Base-by-base conservation (phyloP, 1,139 yeast species). In the Diutina scorzettiae region DNA sequence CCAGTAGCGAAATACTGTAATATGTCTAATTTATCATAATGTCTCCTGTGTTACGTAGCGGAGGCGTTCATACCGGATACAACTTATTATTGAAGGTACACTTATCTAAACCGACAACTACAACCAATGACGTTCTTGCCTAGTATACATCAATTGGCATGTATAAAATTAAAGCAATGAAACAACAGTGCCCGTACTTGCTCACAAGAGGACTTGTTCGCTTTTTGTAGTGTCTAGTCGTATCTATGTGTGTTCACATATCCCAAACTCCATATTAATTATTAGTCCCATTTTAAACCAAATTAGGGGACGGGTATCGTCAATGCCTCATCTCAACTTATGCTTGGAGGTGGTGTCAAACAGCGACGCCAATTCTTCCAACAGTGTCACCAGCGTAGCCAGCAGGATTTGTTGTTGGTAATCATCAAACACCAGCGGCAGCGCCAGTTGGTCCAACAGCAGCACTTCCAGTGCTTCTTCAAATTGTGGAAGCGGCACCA, bases 361-460 rank as follows among this genome's bases (percentile, higher is more conserved):
- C 37, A 19, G 37, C 20, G 29, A 14, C 19, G 39, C 39, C 39
- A 34, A 34, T 8, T 34, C 39, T 21, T 34, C 39, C n/a, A 34
- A 23, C 39, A 34, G 39, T 7, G 39, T 34, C 28, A 34, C 39
- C 39, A 21, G 24, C n/a, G 39, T 34, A 12, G 39, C 39, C 28
- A 23, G 28, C 28, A 21, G 27, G 12, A 34, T 34, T 23, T 34
- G 39, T 6, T 23, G 25, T 34, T 34, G 39, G 17, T 34, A 23
- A 23, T 34, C 39, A 23, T 34, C 39, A 23, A 34, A 34, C 16
- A 34, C 39, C 39, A 16, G 20, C n/a, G 39, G 39, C 39, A 34
- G 39, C 18, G 28, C 28, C 39, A 34, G 39, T 23, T 34, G 25
- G 24, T 34, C 39, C 28, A 34, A 34, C 28, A 23, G 29, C 39